phyloP scores from a whole-genome alignment of 805 yeast genomes.

The Wickerhamia fluorescens region DNA sequence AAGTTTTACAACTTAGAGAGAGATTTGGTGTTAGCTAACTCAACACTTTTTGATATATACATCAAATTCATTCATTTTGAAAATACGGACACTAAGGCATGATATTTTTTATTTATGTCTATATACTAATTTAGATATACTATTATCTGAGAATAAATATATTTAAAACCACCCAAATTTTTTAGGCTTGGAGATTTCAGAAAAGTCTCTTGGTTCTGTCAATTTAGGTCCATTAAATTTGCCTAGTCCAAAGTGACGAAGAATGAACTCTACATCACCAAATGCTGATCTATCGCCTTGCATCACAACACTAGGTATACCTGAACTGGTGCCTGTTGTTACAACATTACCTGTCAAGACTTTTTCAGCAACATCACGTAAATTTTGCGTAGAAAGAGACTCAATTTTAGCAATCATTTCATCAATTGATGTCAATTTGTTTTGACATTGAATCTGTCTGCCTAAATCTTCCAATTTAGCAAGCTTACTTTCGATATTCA shows the following conservation, averaged over 20 bases:
- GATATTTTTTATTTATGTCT: background rate
- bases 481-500: slow-evolving; percentile 89
- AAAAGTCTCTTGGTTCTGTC: slow-evolving; percentile 10
- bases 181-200: slow-evolving; percentile 8
- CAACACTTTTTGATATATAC: too few species aligned
- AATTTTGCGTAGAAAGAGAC: slow-evolving; percentile 55
- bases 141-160: slow-evolving; percentile 4
- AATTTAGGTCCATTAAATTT: slow-evolving; percentile 15
- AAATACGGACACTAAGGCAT: background rate
- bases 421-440: slow-evolving; percentile 60
- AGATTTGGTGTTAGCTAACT: slow-evolving; percentile 18
- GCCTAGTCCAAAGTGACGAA: slow-evolving; percentile 72
- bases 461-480: slow-evolving; percentile 96
- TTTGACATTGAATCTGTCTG: slow-evolving; percentile 84
- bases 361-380: slow-evolving; percentile 65
- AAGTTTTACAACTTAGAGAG: slow-evolving; percentile 49
- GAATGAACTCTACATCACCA: slow-evolving; percentile 70
- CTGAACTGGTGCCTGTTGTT: slow-evolving; percentile 37
- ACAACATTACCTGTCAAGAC: slow-evolving; percentile 65
- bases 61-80: too few species aligned
- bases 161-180: slow-evolving; percentile 14
- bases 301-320: slow-evolving; percentile 78
- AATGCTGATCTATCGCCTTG: slow-evolving; percentile 82
- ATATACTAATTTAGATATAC: background rate
- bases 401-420: slow-evolving; percentile 83